phyloP scores from a whole-genome alignment of 768 basidiomycete genomes.

The Russula dissimulans region DNA sequence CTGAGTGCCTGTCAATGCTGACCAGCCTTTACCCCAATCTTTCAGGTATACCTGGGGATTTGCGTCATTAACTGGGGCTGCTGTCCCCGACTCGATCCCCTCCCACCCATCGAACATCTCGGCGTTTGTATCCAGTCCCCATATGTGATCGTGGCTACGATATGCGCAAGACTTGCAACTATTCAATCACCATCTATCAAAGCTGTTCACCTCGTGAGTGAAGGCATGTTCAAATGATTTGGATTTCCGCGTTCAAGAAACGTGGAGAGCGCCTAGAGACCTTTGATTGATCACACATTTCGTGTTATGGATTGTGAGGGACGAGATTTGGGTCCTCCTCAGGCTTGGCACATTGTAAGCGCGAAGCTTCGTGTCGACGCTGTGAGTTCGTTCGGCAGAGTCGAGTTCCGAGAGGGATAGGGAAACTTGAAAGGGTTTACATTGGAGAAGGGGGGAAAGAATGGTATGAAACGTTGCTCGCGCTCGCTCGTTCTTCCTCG shows the following conservation, averaged over 20 bases:
- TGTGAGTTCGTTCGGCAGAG: too few species aligned
- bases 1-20: neutral
- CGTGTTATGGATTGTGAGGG: conserved; percentile 5
- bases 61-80: neutral
- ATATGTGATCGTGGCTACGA: neutral
- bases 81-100: neutral
- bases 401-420: too few species aligned
- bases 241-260: neutral
- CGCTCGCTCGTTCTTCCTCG: too few species aligned
- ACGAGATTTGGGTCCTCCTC: neutral
- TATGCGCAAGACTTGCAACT: conserved; percentile 3
- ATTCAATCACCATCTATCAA: neutral
- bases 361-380: neutral
- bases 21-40: conserved; percentile 3
- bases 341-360: neutral
- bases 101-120: neutral
- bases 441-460: too few species aligned
- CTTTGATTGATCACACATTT: neutral
- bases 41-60: conserved; percentile 1
- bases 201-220: neutral
- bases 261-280: conserved; percentile 4
- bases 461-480: too few species aligned
- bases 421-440: too few species aligned
- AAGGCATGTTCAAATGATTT: neutral
- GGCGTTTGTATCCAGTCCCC: neutral